Base-by-base conservation (phyloP, 1,284 basidiomycete genomes). In the Ceratobasidium sp. region DNA sequence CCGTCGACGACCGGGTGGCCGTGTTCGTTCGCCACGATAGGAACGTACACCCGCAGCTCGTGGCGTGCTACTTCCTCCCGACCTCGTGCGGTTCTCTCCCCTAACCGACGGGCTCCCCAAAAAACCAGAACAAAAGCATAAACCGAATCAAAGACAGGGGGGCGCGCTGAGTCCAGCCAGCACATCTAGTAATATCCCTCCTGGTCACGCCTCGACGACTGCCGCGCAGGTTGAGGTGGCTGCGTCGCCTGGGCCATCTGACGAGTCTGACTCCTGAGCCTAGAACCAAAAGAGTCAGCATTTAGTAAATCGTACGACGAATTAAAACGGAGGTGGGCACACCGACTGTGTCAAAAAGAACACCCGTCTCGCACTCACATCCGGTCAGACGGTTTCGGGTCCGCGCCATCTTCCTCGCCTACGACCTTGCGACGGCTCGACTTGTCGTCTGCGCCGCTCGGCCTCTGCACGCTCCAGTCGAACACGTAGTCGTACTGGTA, bases 401-500 rank as follows among this genome's bases (percentile, higher is more conserved):
- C 74, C 8, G 21, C 55, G 55, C 35, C 55, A 21, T 76, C 75
- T 44, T 74, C 74, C 28, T 75, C 75, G 28, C 62, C 74, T 26
- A 72, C 46, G 46, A 73, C 74, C 74, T 74, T 76, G 44, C 70
- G 63, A 32, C 75, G 63, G 50, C 70, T 44, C 49, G 47, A 55
- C 58, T 61, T 64, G 58, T 74, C 67, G 16, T 75, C 73, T 47
- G 73, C 57, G 62, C 78, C 76, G 47, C 76, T 77, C 46, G 75
- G 73, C 57, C 79, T 77, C 83, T 96, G 94, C 71, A 98, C 94
- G 77, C 92, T 95, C 96, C 96, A 98, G 83, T 98, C 96, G 79
- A 98, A 98, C 80, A 98, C 93, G 79, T 98, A 98, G 82, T 98
- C 96, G 82, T 98, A 98, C 84, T 97, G 95, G 85, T 94, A 97